phyloP scores from a whole-genome alignment of 129 eudicot genomes.

The Lactuca sativa region DNA sequence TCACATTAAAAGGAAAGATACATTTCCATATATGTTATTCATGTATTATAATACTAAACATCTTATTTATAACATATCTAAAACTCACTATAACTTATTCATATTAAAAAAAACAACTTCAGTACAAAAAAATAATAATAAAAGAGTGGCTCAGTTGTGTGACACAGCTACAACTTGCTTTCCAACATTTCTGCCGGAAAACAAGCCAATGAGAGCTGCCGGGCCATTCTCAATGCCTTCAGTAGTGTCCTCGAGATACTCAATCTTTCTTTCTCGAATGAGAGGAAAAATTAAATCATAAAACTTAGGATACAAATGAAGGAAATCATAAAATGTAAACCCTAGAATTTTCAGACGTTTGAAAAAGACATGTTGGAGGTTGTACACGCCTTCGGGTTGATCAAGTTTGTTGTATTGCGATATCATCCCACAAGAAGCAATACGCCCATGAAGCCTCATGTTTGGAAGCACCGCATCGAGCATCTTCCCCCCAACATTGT shows the following conservation, averaged over 20 bases:
- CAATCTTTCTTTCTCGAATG: constrained; percentile 16
- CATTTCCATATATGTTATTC: too few species aligned
- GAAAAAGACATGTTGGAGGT: neutral
- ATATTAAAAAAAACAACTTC: neutral
- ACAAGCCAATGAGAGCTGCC: constrained; percentile 19
- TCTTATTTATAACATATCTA: too few species aligned
- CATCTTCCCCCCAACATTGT: constrained; percentile 33
- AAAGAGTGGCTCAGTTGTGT: neutral
- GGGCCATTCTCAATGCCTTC: constrained; percentile 29
- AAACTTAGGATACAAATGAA: constrained; percentile 27
- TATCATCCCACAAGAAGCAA: constrained; percentile 29
- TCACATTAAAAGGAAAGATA: too few species aligned
- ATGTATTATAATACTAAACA: too few species aligned
- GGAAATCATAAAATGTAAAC: constrained; percentile 9
- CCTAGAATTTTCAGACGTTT: constrained; percentile 14
- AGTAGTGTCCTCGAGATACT: constrained; percentile 21
- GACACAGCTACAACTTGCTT: constrained; percentile 20
- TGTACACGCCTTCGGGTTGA: neutral
- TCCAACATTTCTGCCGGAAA: constrained; percentile 25
- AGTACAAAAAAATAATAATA: too few species aligned
- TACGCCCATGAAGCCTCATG: constrained; percentile 23
- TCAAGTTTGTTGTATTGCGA: constrained; percentile 23
- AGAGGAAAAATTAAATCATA: constrained; percentile 21
- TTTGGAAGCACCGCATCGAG: constrained; percentile 24
- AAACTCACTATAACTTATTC: too few species aligned